Conservation (phyloP, 2,329 filamentous ascomycete genomes). For the Pseudogymnoascus sp. region DNA sequence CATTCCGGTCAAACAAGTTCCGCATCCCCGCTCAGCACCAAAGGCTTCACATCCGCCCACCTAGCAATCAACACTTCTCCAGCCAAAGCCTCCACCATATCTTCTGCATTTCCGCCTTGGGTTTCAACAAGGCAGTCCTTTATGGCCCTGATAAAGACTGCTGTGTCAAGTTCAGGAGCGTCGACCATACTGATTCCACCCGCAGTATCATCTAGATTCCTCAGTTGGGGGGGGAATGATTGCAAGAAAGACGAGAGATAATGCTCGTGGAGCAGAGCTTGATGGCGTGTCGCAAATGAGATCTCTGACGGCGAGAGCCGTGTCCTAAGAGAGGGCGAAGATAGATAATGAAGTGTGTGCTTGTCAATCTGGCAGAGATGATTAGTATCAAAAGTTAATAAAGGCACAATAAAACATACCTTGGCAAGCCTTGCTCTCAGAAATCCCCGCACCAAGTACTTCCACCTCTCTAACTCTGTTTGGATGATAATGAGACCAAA, state of each 20-base stretch:
- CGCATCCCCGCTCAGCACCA: slow-evolving; percentile 46
- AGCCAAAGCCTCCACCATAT: slow-evolving; percentile 46
- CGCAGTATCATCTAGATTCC: slow-evolving; percentile 81
- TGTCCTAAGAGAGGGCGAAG: slow-evolving; percentile 41
- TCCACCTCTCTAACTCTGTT: slow-evolving; percentile 90
- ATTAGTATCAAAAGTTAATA: background rate
- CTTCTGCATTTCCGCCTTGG: slow-evolving; percentile 56
- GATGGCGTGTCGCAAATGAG: slow-evolving; percentile 76
- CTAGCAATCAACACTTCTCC: slow-evolving; percentile 61
- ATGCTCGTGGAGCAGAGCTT: slow-evolving; percentile 74
- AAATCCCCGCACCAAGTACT: slow-evolving; percentile 79
- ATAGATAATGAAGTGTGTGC: slow-evolving; percentile 66
- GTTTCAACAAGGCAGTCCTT: slow-evolving; percentile 50
- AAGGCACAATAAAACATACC: slow-evolving; percentile 35
- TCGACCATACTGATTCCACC: slow-evolving; percentile 92
- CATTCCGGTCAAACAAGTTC: slow-evolving; percentile 41
- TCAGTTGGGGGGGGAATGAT: slow-evolving; percentile 68
- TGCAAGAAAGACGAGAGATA: slow-evolving; percentile 78
- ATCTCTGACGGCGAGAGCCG: slow-evolving; percentile 71
- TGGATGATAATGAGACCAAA: slow-evolving; percentile 92
- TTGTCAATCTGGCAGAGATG: slow-evolving; percentile 58
- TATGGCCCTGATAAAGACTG: slow-evolving; percentile 74
- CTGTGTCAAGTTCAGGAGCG: slow-evolving; percentile 68
- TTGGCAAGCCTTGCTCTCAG: slow-evolving; percentile 81
- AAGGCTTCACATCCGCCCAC: slow-evolving; percentile 62